A percentile compares a stretch with the other conserved stretches of the same genome.
phyloP scores from a whole-genome alignment of 2,329 filamentous ascomycete genomes.

The Penicillium sp. region DNA sequence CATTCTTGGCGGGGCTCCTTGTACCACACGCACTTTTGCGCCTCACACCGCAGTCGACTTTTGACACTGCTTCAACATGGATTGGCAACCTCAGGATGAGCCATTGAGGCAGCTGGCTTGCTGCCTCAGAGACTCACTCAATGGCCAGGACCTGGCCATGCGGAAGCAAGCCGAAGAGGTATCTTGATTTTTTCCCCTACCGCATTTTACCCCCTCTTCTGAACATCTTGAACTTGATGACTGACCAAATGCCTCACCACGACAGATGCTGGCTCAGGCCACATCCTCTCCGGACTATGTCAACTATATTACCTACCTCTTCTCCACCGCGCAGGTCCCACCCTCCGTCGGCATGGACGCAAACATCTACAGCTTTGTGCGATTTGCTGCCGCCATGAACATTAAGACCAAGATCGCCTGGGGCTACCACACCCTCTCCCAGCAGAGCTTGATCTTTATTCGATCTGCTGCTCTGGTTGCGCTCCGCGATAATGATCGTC shows the following conservation, averaged over 20 bases:
- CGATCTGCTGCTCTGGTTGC: conserved; percentile 74
- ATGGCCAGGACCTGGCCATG: conserved; percentile 71
- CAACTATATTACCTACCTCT: conserved; percentile 92
- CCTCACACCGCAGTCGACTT: conserved; percentile 19
- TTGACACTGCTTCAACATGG: conserved; percentile 56
- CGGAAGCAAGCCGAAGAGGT: conserved; percentile 90
- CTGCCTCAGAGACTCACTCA: conserved; percentile 89
- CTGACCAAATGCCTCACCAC: conserved; percentile 14
- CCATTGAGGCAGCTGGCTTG: conserved; percentile 84
- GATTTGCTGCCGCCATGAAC: conserved; percentile 87
- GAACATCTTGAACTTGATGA: background rate
- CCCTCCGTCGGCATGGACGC: conserved; percentile 57
- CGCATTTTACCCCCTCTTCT: conserved; percentile 6
- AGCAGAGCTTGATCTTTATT: conserved; percentile 71
- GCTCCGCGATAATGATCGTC: conserved; percentile 74
- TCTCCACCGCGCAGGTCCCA: conserved; percentile 65
- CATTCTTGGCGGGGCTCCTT: conserved; percentile 27
- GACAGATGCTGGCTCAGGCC: conserved; percentile 87
- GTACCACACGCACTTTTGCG: conserved; percentile 27
- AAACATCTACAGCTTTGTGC: conserved; percentile 69
- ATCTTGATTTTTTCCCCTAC: conserved; percentile 40
- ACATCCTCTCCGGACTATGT: conserved; percentile 88
- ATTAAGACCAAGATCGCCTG: conserved; percentile 88
- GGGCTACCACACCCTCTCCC: conserved; percentile 72
- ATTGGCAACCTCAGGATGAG: conserved; percentile 88